These are phyloP conservation scores for Cucurbita moschata DNA, from an alignment of 306 rosid genomes.

Conservation along the genomic window DNA sequence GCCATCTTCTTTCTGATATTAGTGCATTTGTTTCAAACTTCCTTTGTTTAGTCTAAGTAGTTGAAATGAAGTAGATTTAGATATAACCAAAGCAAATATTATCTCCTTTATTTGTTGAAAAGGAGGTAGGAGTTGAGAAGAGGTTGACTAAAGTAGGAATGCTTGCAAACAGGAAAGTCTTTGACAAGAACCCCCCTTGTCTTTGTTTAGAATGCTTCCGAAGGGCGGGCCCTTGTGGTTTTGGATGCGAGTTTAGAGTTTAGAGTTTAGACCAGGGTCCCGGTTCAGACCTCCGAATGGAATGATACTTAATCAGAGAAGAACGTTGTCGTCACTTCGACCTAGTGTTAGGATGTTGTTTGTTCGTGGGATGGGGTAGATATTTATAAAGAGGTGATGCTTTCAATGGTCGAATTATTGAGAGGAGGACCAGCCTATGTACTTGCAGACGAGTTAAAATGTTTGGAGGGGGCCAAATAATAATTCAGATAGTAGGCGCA, in stretches of 20 bases:
- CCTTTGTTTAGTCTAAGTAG: neutral
- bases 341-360: neutral
- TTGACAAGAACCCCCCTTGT: neutral
- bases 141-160: neutral
- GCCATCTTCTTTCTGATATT: constrained; percentile 5
- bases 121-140: neutral
- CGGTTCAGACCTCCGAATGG: neutral
- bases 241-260: neutral
- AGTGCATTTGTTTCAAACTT: neutral
- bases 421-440: neutral
- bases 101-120: neutral
- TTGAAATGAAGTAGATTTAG: neutral
- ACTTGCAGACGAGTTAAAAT: neutral
- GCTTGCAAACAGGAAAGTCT: neutral
- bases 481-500: neutral
- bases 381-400: neutral
- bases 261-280: neutral
- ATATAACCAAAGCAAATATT: neutral
- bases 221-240: neutral
- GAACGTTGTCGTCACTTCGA: neutral
- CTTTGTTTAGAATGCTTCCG: neutral
- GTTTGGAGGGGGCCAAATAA: neutral
- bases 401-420: neutral
- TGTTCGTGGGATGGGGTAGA: neutral
- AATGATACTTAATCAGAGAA: neutral